These are phyloP conservation scores for Sarocladium strictum DNA, from an alignment of 2,329 filamentous ascomycete genomes.

Conservation along the genomic window DNA sequence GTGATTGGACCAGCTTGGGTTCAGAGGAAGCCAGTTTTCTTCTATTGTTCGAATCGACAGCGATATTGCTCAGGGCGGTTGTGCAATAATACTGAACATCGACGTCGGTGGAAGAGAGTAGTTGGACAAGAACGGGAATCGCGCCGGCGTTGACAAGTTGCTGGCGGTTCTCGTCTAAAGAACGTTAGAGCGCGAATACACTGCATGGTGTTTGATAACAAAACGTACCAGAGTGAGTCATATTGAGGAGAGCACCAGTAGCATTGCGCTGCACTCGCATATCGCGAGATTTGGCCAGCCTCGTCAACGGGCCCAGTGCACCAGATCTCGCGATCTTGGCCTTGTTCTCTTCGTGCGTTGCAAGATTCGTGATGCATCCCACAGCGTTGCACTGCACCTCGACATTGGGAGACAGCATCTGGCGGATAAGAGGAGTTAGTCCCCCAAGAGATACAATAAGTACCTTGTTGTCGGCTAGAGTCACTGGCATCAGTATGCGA, in stretches of 20 bases:
- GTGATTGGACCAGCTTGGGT: constrained; percentile 81
- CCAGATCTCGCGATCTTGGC: constrained; percentile 96
- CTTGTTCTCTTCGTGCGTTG: constrained; percentile 98
- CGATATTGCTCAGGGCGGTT: constrained; percentile 96
- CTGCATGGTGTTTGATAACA: background rate
- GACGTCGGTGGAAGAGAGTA: constrained; percentile 87
- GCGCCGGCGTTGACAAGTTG: constrained; percentile 95
- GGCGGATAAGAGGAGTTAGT: constrained; percentile 83
- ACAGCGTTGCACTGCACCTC: constrained; percentile 99
- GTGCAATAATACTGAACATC: constrained; percentile 99
- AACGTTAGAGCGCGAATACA: constrained; percentile 16
- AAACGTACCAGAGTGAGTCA: constrained; percentile 92
- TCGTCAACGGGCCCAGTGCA: constrained; percentile 82
- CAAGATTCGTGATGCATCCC: constrained; percentile 96
- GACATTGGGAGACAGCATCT: constrained; percentile 97
- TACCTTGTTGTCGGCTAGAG: constrained; percentile 93
- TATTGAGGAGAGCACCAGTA: constrained; percentile 91
- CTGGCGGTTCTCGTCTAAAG: constrained; percentile 87
- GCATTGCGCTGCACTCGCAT: constrained; percentile 98
- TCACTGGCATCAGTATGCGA: constrained; percentile 33
- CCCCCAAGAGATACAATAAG: constrained; percentile 90
- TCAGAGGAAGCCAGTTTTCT: constrained; percentile 89
- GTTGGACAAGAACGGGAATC: constrained; percentile 94
- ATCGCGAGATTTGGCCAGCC: constrained; percentile 92
- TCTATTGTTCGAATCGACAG: constrained; percentile 85